A percentile compares a stretch with the other conserved stretches of the same genome.
Evolutionary conservation across 1,139 yeast species (phyloP).

Genomic region (Lodderomyces parapsilosis): DNA sequence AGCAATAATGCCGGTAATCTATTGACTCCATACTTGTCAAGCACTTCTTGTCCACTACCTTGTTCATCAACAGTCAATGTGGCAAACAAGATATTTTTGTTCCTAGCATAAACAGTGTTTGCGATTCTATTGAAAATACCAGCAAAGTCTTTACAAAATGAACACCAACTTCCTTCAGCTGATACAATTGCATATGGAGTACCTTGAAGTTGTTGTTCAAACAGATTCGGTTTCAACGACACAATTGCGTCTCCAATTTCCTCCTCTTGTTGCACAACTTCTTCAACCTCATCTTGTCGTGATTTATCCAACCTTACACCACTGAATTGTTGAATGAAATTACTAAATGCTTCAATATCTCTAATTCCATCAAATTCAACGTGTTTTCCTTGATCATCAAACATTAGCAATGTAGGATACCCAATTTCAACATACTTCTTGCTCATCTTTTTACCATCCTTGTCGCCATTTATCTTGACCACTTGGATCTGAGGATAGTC

Average conservation of each 20-base stretch:
- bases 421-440: slow-evolving; percentile 58
- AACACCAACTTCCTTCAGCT: slow-evolving; percentile 40
- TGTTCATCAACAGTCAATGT: slow-evolving; percentile 38
- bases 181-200: slow-evolving; percentile 29
- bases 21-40: slow-evolving; percentile 40
- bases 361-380: slow-evolving; percentile 49
- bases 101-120: slow-evolving; percentile 23
- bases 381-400: slow-evolving; percentile 46
- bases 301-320: slow-evolving; percentile 26
- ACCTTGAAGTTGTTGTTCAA: slow-evolving; percentile 30
- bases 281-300: slow-evolving; percentile 6
- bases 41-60: slow-evolving; percentile 25
- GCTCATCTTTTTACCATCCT: slow-evolving; percentile 52
- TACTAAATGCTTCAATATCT: slow-evolving; percentile 43
- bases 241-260: slow-evolving; percentile 17
- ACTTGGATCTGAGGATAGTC: slow-evolving; percentile 49
- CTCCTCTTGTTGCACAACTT: slow-evolving; percentile 6
- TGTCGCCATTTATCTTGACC: slow-evolving; percentile 68
- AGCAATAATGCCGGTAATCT: slow-evolving; percentile 56
- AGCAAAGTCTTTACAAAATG: slow-evolving; percentile 23
- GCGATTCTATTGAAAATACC: slow-evolving; percentile 36
- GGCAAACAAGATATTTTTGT: slow-evolving; percentile 18
- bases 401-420: slow-evolving; percentile 63
- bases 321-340: slow-evolving; percentile 43
- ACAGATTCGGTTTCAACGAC: slow-evolving; percentile 33